Evolutionary conservation across 495 filamentous ascomycete genomes (phyloP), one percentile per base, ranked within the genome.

Genomic region (Diplogelasinospora grovesii): DNA sequence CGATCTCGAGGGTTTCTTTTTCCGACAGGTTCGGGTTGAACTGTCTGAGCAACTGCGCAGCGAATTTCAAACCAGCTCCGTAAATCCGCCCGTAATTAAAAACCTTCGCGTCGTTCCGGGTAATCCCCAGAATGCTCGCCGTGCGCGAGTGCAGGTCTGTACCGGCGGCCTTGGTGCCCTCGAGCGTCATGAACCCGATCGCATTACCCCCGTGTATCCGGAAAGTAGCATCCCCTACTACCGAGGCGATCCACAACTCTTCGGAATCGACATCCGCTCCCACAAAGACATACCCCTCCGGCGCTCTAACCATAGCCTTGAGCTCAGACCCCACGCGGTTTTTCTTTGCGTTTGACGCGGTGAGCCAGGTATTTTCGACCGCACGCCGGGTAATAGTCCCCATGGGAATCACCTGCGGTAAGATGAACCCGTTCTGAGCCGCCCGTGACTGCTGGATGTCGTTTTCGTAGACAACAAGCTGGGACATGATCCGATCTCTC

Each of bases 11-110:
- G 0, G 90, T 89, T 54, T 94, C 69, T 27, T 69, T 63, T 36
- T 97, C 92, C 0, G 80, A 78, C 20, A 96, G 68, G 29, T 57
- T 68, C 8, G 92, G 87, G 52, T 96, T 96, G 64, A 97, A 99
- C 53, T 96, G 89, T 14, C 86, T 75, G 16, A 99, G 74, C 3
- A 99, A 69, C 8, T 85, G 89, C 11, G 83, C 80, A 3, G 92
- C 92, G 59, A 97, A 99, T 49, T 86, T 95, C 33, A 95, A 67
- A 7, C 92, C 92, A 24, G 92, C 92, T 24, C 92, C 92, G 52
- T 99, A 99, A 35, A 99, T 99, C 18, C 92, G 86, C 8, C 92
- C 92, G 53, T 97, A 99, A 60, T 97, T 99, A 67, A 99, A 99
- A 4, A 99, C 78, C 57, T 99, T 99, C 14, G 92, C 92, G 57